Evolutionary conservation across 2,329 filamentous ascomycete genomes (phyloP), one percentile per base, ranked within the genome.

Genomic region (Calonectria montana): DNA sequence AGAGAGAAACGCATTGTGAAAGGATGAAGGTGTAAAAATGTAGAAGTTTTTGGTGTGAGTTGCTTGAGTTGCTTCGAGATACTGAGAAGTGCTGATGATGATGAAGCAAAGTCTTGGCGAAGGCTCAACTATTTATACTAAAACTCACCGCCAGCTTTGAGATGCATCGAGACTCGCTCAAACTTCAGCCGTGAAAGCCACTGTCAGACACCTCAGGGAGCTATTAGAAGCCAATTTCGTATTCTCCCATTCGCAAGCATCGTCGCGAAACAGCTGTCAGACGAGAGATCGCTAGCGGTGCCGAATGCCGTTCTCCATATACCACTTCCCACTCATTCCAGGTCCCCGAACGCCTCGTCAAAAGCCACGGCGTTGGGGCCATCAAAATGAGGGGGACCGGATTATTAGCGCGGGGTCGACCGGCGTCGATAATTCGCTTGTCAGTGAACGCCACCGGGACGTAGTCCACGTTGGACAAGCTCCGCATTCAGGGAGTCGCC

Each of bases 1-100:
- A 77, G 37, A 29, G 76, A 73, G 67, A 79, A 61, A 27, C 67
- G 78, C 76, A 80, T 80, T 5, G 67, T 74, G 15, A 59, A 25
- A n/a, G 35, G n/a, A 13, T 29, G 37, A 21, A 41, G 9, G 4
- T 39, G 6, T 65, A 12, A 43, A 27, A 13, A 3, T n/a, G 15
- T 8, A 21, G 35, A 39, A 41, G n/a, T 2, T 39, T 35, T 5
- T 59, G 31, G 13, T 59, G 39, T 59, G 21, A n/a, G n/a, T 53
- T 35, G 27, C 18, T 21, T 18, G 16, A 21, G 27, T 23, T 59
- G 53, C 21, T 27, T 55, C 23, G 48, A 41, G 35, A 43, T 55
- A 48, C 18, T 41, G 37, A 27, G n/a, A 37, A 10, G 9, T 23
- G 29, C n/a, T 29, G 39, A 53, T 18, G 12, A 2, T 25, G 27